Percentiles rank a stretch among this genome's conserved stretches.
These are phyloP conservation scores for Capronia americana DNA, from an alignment of 2,329 filamentous ascomycete species.

Conservation along the genomic window DNA sequence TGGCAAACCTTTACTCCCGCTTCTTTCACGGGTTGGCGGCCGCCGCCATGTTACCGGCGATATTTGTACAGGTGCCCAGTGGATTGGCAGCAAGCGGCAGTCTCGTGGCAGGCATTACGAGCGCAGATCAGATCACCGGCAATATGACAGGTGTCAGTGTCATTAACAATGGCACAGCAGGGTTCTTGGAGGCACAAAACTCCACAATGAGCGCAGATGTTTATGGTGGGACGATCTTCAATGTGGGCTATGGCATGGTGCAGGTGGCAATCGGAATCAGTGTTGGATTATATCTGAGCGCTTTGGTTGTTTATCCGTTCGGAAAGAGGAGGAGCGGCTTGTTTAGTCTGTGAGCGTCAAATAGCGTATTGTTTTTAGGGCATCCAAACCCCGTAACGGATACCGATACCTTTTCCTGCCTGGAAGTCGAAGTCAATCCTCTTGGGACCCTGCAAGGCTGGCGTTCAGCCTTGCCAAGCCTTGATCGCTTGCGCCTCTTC, in stretches of 20 bases:
- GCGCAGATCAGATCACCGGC: constrained; percentile 48
- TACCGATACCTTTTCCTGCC: not conserved
- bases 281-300: constrained; percentile 55
- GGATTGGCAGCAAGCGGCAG: constrained; percentile 65
- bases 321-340: constrained; percentile 55
- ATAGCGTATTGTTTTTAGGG: not conserved
- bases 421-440: not conserved
- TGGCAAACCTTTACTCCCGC: constrained; percentile 80
- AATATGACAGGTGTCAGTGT: constrained; percentile 53
- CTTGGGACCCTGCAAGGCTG: not conserved
- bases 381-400: not conserved
- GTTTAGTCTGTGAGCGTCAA: constrained; percentile 50
- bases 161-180: constrained; percentile 47
- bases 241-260: constrained; percentile 55
- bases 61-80: constrained; percentile 72
- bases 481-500: not conserved
- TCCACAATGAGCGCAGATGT: constrained; percentile 28
- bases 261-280: constrained; percentile 57
- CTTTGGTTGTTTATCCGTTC: constrained; percentile 54
- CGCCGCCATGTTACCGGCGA: constrained; percentile 83
- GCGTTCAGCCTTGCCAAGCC: constrained; percentile 2
- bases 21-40: constrained; percentile 77
- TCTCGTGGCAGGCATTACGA: constrained; percentile 62
- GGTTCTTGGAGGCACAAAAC: constrained; percentile 35
- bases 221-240: constrained; percentile 47